A percentile compares a stretch with the other conserved stretches of the same genome.
phyloP scores from a whole-genome alignment of 2,329 filamentous ascomycete genomes.

The Aspergillus nomiae region DNA sequence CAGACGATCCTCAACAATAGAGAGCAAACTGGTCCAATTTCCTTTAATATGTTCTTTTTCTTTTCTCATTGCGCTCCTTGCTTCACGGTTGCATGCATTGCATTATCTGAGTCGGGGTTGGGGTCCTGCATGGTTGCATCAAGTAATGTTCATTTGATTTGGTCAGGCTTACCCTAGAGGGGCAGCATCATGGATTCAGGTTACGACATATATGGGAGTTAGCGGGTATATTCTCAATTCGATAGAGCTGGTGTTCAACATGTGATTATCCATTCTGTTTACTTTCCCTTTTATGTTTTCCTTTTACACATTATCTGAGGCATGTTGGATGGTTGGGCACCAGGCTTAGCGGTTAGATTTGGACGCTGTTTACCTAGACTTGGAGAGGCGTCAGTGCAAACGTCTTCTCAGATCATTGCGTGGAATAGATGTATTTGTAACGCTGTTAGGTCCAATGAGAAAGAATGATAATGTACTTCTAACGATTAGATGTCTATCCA shows the following conservation, averaged over 20 bases:
- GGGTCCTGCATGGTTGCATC: constrained; percentile 14
- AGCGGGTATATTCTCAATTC: constrained; percentile 1
- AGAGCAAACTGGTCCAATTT: constrained; percentile 3
- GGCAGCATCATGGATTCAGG: constrained; percentile 5
- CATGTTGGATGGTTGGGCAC: neutral
- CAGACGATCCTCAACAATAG: neutral
- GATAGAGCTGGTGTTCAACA: constrained; percentile 7
- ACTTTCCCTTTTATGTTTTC: constrained; percentile 7
- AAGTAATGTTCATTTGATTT: constrained; percentile 7
- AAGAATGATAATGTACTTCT: neutral
- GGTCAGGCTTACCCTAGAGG: neutral
- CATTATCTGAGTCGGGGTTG: constrained; percentile 14
- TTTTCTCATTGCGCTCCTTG: constrained; percentile 10
- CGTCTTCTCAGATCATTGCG: neutral
- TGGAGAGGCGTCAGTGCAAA: neutral
- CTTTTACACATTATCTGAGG: neutral
- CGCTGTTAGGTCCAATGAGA: neutral
- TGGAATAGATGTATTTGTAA: neutral
- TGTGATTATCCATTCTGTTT: constrained; percentile 3
- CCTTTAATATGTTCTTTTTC: constrained; percentile 4
- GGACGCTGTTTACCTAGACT: constrained; percentile 1
- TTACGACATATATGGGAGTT: constrained; percentile 17
- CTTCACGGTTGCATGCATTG: constrained; percentile 17
- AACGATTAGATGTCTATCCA: neutral
- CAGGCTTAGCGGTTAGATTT: constrained; percentile 6